A percentile compares a stretch with the other conserved stretches of the same genome.
These are phyloP conservation scores for Trichosanthes cucumerina DNA, from an alignment of 306 rosid species.

Conservation along the genomic window DNA sequence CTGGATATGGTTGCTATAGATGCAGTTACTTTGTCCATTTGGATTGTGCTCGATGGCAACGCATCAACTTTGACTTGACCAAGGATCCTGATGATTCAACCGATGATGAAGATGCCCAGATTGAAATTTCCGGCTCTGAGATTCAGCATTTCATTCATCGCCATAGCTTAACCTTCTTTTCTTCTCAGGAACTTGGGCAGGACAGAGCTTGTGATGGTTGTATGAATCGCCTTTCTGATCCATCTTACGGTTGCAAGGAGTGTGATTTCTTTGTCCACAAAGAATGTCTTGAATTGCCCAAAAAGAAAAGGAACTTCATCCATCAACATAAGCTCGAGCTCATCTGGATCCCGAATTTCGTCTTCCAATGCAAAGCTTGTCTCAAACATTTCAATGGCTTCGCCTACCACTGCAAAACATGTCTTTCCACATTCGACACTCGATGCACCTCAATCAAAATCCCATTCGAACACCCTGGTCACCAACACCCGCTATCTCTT, in stretches of 20 bases:
- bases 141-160: too few relatives aligned
- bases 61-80: not conserved
- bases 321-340: not conserved
- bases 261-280: conserved; percentile 3
- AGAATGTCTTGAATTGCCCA: not conserved
- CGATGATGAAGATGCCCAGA: not conserved
- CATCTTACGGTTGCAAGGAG: not conserved
- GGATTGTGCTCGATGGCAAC: not conserved
- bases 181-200: not conserved
- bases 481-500: not conserved
- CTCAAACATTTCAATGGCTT: conserved; percentile 1
- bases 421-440: not conserved
- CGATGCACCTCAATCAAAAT: not conserved
- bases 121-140: too few relatives aligned
- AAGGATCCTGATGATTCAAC: not conserved
- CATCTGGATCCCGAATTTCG: conserved; percentile 2
- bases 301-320: not conserved
- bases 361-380: conserved; percentile 11
- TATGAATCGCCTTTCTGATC: not conserved
- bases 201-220: conserved; percentile 3
- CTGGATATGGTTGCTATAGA: conserved; percentile 5
- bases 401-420: not conserved
- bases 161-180: not conserved
- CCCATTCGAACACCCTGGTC: not conserved
- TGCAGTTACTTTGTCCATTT: conserved; percentile 1